Evolutionary conservation across 2,329 filamentous ascomycete species (phyloP), one percentile per base, ranked within the genome.

Genomic region (Alternaria triticina): DNA sequence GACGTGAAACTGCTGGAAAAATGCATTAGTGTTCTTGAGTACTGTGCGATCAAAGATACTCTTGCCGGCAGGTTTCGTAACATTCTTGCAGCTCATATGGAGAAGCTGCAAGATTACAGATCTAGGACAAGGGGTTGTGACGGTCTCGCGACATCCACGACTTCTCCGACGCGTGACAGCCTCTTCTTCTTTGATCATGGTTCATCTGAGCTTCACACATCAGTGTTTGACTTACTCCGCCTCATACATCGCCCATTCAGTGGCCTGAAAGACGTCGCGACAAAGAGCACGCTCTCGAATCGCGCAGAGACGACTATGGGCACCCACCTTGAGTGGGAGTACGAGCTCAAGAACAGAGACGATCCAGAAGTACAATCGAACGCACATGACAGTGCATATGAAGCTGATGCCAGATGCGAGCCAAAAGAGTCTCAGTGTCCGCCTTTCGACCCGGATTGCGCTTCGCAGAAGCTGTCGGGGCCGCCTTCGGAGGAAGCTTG

Each of bases 221-320:
- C 66, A 13, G 62, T 69, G 6, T 60, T 64, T 3, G 47, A 64
- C 9, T 59, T 72, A 12, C 63, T 70, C 22, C 47, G 47, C 5
- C 46, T 63, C n/a, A 57, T 70, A 8, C 68, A 66, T 22, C 54
- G 58, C 12, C 69, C 68, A 2, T 69, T 71, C 25, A 54, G 56
- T 36, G 54, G 57, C 15, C 27, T 63, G 23, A 22, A 27, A 17
- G 40, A 55, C 17, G 50, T 65, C 22, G 15, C 30, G 17, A n/a
- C 40, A 17, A 46, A 52, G 6, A 49, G 33, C 8, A 63, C 59
- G 6, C 23, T 60, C n/a, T 63, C 55, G 11, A 65, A 65, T 40
- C 50, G 47, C 12, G 55, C 54, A 0, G 62, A 65, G 43, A 58
- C 55, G 7, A 64, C 30, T 4, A 54, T 56, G 58, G 58, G 58